These are phyloP conservation scores for Prinsepia uniflora DNA, from an alignment of 306 rosid species.

Conservation along the genomic window DNA sequence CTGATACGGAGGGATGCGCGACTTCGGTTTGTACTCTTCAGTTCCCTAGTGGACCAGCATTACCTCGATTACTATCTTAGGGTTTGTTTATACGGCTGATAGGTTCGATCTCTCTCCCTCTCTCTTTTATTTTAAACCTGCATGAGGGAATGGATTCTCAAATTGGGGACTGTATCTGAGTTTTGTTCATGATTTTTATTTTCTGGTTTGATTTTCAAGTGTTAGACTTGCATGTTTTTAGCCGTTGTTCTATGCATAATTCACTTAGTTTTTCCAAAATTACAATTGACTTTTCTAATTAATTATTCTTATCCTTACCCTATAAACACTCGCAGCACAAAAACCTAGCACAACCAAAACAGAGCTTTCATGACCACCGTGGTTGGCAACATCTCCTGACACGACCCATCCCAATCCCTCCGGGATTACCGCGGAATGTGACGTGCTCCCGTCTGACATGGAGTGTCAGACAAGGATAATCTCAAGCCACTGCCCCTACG, in stretches of 20 bases:
- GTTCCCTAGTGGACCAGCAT: background rate
- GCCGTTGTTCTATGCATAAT: background rate
- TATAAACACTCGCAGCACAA: too few species aligned
- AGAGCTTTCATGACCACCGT: slow-evolving; percentile 39
- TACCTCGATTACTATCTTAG: background rate
- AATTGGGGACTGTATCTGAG: background rate
- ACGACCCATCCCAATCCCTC: too few species aligned
- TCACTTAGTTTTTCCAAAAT: background rate
- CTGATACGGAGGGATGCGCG: too few species aligned
- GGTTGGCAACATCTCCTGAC: slow-evolving; percentile 28
- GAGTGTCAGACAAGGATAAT: too few species aligned
- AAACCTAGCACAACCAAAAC: too few species aligned
- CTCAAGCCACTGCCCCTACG: too few species aligned
- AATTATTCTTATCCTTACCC: too few species aligned
- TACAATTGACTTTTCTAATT: background rate
- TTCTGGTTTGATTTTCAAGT: background rate
- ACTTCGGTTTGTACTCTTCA: too few species aligned
- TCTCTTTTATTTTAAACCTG: background rate
- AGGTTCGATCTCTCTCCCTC: background rate
- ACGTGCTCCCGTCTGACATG: too few species aligned
- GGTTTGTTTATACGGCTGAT: background rate
- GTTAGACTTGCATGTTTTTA: background rate
- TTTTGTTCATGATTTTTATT: background rate
- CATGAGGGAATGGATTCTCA: background rate
- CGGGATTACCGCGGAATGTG: too few species aligned